Evolutionary conservation across 371 early-diverging fungal species (phyloP).

Genomic region (Zychaea mexicana): DNA sequence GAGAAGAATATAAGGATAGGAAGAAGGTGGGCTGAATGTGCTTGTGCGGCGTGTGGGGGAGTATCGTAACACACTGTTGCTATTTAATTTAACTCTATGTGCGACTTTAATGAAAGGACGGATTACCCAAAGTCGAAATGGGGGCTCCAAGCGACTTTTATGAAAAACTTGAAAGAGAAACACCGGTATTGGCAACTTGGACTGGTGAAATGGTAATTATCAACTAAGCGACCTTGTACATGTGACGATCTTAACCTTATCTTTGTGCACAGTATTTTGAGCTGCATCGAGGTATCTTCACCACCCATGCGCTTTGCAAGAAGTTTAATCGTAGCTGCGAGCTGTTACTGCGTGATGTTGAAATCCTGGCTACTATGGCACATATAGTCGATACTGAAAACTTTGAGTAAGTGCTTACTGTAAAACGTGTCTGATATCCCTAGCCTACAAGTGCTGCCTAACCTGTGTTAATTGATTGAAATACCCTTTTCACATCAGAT

Average conservation of each 20-base stretch:
- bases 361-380: slow-evolving; percentile 66
- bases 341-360: slow-evolving; percentile 82
- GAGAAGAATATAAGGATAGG: background rate
- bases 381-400: slow-evolving; percentile 21
- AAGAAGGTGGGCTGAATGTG: too few relatives aligned
- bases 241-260: background rate
- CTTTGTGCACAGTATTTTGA: slow-evolving; percentile 64
- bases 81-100: too few relatives aligned
- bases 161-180: slow-evolving; percentile 66
- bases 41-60: too few relatives aligned
- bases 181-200: slow-evolving; percentile 79
- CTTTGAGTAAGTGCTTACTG: background rate
- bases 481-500: background rate
- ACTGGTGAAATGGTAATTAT: slow-evolving; percentile 86
- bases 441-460: too few relatives aligned
- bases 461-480: background rate
- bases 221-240: too few relatives aligned
- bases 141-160: slow-evolving; percentile 85
- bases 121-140: slow-evolving; percentile 73
- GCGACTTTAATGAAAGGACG: slow-evolving; percentile 60
- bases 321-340: slow-evolving; percentile 86
- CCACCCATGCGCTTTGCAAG: slow-evolving; percentile 88
- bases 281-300: slow-evolving; percentile 96
- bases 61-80: too few relatives aligned
- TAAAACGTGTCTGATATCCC: background rate